Evolutionary conservation across 164 flowering plant species (phyloP).

Genomic region (Echeveria elegans): DNA sequence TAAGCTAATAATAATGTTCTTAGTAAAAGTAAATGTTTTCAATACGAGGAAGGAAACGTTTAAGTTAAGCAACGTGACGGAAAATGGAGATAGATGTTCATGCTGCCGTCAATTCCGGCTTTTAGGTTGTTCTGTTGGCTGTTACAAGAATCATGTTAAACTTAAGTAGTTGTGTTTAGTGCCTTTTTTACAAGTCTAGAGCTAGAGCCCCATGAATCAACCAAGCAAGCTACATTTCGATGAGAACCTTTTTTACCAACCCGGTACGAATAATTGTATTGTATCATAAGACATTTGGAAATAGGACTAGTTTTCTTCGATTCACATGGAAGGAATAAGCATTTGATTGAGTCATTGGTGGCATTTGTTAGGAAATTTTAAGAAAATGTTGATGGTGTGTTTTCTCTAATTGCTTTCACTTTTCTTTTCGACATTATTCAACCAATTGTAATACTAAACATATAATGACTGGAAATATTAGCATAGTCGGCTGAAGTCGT

Average conservation of each 20-base stretch:
- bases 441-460: not conserved
- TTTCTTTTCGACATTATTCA: not conserved
- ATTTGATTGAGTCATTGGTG: not conserved
- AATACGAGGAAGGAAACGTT: too few species aligned
- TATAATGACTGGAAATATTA: not conserved
- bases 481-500: not conserved
- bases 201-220: not conserved
- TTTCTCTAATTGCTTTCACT: conserved; percentile 2
- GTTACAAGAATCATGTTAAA: not conserved
- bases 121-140: not conserved
- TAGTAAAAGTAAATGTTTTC: too few species aligned
- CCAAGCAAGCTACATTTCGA: not conserved
- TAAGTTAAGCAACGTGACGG: too few species aligned
- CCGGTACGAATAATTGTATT: too few species aligned
- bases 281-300: too few species aligned
- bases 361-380: not conserved
- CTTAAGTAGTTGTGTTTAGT: too few species aligned
- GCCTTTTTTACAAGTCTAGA: not conserved
- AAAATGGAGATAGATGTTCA: too few species aligned
- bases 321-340: too few species aligned
- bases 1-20: too few species aligned
- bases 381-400: too few species aligned
- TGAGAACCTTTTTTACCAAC: too few species aligned
- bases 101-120: not conserved
- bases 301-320: too few species aligned